A percentile compares a stretch with the other conserved stretches of the same genome.
Evolutionary conservation across 2,329 filamentous ascomycete genomes (phyloP).

Genomic region (Nothophaeocryptopus gaeumannii): DNA sequence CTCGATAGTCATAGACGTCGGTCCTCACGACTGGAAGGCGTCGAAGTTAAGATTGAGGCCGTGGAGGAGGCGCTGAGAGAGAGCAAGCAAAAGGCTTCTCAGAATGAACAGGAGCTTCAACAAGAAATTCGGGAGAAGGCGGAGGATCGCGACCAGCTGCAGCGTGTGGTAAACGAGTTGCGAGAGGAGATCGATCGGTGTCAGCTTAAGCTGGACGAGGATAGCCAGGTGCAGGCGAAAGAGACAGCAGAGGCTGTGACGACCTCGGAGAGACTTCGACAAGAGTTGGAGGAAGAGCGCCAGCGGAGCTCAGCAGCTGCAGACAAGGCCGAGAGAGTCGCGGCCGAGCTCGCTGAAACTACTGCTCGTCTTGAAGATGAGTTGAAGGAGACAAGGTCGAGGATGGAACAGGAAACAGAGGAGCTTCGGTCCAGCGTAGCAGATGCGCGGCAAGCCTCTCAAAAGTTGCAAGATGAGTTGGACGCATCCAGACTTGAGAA

Average conservation of each 20-base stretch:
- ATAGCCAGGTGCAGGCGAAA: slow-evolving; percentile 31
- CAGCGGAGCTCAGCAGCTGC: slow-evolving; percentile 5
- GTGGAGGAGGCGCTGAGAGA: slow-evolving; percentile 32
- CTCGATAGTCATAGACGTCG: slow-evolving; percentile 26
- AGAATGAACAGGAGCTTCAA: slow-evolving; percentile 32
- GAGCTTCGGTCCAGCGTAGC: slow-evolving; percentile 11
- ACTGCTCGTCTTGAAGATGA: slow-evolving; percentile 14
- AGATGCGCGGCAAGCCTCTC: slow-evolving; percentile 14
- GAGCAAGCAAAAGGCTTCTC: slow-evolving; percentile 27
- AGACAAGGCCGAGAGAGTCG: slow-evolving; percentile 8
- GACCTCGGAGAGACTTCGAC: slow-evolving; percentile 21
- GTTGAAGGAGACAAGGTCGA: slow-evolving; percentile 16
- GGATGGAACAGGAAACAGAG: slow-evolving; percentile 15
- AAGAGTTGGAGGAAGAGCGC: slow-evolving; percentile 27
- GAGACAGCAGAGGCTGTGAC: slow-evolving; percentile 27
- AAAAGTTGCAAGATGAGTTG: slow-evolving; percentile 19
- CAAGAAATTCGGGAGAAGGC: slow-evolving; percentile 32
- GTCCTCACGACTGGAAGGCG: slow-evolving; percentile 27
- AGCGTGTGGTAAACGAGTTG: slow-evolving; percentile 33
- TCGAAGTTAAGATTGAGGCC: slow-evolving; percentile 33
- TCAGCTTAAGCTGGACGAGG: slow-evolving; percentile 33
- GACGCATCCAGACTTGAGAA: slow-evolving; percentile 11
- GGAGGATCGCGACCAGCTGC: slow-evolving; percentile 31
- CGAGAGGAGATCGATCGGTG: slow-evolving; percentile 36
- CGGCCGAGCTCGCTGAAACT: slow-evolving; percentile 9